Conservation (phyloP, 2,329 filamentous ascomycete species). For the Amauroascus verrucosus region DNA sequence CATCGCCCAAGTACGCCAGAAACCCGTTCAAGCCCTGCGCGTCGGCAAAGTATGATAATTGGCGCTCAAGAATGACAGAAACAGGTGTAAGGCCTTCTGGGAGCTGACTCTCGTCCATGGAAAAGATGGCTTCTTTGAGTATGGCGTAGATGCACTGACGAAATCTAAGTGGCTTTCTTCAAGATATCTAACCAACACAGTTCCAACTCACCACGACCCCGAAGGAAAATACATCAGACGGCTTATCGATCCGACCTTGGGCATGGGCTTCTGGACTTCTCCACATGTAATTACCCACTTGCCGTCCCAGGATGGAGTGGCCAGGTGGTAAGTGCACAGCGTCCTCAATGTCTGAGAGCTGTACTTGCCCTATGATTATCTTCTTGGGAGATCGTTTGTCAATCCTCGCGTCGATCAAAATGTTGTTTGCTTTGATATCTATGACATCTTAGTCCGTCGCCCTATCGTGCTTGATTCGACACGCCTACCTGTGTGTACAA, state of each 20-base stretch:
- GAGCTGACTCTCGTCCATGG: conserved; percentile 27
- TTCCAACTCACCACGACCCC: conserved; percentile 23
- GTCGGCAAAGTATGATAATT: conserved; percentile 42
- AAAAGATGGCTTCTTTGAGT: conserved; percentile 33
- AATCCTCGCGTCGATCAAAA: conserved; percentile 26
- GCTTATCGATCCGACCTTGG: conserved; percentile 20
- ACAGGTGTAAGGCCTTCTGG: conserved; percentile 28
- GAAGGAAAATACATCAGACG: conserved; percentile 32
- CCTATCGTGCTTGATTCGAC: neutral
- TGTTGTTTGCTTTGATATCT: conserved; percentile 31
- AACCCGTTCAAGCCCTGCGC: conserved; percentile 34
- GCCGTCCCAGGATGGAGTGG: conserved; percentile 16
- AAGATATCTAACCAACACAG: neutral
- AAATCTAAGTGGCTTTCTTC: neutral
- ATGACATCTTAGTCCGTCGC: neutral
- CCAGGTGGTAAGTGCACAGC: conserved; percentile 14
- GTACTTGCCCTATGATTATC: conserved; percentile 18
- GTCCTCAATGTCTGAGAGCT: conserved; percentile 25
- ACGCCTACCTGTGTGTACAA: conserved; percentile 26
- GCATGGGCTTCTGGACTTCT: conserved; percentile 29
- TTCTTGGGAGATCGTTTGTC: conserved; percentile 4
- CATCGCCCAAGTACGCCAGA: conserved; percentile 33
- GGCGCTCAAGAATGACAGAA: conserved; percentile 36
- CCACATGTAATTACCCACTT: conserved; percentile 27
- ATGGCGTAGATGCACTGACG: conserved; percentile 37